phyloP scores from a whole-genome alignment of 208 protist genomes.

The Acanthamoeba divionensis region DNA sequence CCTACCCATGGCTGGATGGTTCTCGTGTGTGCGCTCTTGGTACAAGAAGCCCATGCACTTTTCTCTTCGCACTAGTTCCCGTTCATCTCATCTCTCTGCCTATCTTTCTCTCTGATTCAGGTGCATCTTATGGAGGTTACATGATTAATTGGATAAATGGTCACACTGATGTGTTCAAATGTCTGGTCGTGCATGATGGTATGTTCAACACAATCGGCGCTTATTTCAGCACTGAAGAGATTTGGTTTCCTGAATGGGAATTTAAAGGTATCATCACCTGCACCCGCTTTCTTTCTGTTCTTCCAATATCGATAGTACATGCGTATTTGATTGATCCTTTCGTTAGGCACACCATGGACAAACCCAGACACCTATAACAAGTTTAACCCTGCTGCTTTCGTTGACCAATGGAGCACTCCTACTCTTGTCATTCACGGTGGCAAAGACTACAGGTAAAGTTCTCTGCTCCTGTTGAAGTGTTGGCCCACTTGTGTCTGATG shows the following conservation, averaged over 20 bases:
- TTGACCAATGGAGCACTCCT: constrained; percentile 55
- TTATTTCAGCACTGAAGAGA: constrained; percentile 61
- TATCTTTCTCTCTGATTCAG: no score
- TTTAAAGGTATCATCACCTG: neutral
- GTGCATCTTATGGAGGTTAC: constrained; percentile 55
- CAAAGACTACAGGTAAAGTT: constrained; percentile 16
- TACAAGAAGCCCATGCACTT: neutral
- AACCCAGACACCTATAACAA: neutral
- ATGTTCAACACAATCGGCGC: neutral
- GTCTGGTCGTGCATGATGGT: constrained; percentile 60
- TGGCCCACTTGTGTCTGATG: no score
- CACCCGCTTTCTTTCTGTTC: no score
- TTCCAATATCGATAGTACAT: no score
- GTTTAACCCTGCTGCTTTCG: constrained; percentile 47
- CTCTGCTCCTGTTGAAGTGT: no score
- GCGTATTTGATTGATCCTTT: no score
- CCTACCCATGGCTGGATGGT: constrained; percentile 34
- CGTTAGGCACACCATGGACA: neutral
- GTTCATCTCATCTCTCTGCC: no score
- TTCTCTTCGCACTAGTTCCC: no score
- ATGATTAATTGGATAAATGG: constrained; percentile 63
- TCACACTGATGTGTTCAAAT: constrained; percentile 58
- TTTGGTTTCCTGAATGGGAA: constrained; percentile 52
- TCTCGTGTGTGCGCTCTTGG: constrained; percentile 42
- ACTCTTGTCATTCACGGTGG: constrained; percentile 61